Evolutionary conservation across 306 rosid genomes (phyloP).

Genomic region (Lathyrus sativus): DNA sequence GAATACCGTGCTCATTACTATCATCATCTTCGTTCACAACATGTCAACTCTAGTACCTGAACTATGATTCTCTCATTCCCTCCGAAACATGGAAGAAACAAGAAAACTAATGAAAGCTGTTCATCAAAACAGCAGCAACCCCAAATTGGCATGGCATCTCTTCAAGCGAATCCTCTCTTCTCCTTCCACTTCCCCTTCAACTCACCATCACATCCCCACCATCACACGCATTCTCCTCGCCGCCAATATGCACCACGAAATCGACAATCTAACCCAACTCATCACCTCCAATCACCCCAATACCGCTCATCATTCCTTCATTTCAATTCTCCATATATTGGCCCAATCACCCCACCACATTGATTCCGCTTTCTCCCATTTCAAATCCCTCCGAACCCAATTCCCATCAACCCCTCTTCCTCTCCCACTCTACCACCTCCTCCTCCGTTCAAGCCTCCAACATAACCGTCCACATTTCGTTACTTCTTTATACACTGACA

Average conservation of each 20-base stretch:
- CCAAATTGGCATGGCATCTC: slow-evolving; percentile 79
- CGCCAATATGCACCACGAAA: slow-evolving; percentile 61
- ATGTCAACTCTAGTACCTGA: not conserved
- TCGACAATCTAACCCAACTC: slow-evolving; percentile 57
- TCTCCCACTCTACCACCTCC: slow-evolving; percentile 59
- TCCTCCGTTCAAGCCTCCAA: slow-evolving; percentile 54
- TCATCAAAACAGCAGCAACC: slow-evolving; percentile 57
- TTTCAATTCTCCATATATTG: slow-evolving; percentile 46
- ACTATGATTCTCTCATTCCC: not conserved
- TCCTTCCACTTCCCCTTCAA: slow-evolving; percentile 27
- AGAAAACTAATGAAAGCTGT: slow-evolving; percentile 48
- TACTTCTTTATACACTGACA: slow-evolving; percentile 74
- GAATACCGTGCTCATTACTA: too few relatives aligned
- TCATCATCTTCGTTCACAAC: not conserved
- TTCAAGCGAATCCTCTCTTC: slow-evolving; percentile 68
- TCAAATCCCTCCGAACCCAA: slow-evolving; percentile 62
- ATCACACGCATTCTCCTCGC: slow-evolving; percentile 60
- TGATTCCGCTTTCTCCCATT: slow-evolving; percentile 55
- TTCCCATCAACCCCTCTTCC: slow-evolving; percentile 58
- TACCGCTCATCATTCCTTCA: slow-evolving; percentile 53
- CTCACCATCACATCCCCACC: slow-evolving; percentile 41
- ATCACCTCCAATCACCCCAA: slow-evolving; percentile 44
- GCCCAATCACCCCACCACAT: slow-evolving; percentile 57
- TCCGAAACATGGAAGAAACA: slow-evolving; percentile 45
- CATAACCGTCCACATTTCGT: slow-evolving; percentile 47